These are phyloP conservation scores for Trichoderma atroviride DNA, from an alignment of 2,329 filamentous ascomycete species.

Conservation along the genomic window DNA sequence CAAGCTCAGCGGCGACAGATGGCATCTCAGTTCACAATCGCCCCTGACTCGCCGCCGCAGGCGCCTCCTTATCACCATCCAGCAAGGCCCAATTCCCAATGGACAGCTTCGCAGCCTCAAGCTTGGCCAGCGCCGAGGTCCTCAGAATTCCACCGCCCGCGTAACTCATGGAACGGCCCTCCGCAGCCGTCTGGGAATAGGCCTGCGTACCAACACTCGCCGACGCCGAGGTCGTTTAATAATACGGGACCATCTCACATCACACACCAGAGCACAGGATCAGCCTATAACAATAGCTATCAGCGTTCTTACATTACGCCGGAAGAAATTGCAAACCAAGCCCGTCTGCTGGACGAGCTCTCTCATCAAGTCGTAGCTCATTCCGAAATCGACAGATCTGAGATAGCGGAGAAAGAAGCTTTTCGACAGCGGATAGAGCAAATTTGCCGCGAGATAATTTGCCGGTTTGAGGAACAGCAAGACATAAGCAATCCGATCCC, in stretches of 20 bases:
- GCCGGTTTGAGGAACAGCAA: constrained; percentile 51
- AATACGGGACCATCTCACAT: constrained; percentile 32
- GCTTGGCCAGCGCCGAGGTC: constrained; percentile 26
- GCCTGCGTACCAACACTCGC: background rate
- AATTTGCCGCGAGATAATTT: constrained; percentile 64
- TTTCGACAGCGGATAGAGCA: constrained; percentile 68
- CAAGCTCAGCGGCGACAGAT: constrained; percentile 66
- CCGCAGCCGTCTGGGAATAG: constrained; percentile 26
- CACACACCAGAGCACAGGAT: constrained; percentile 12
- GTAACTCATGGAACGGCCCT: constrained; percentile 32
- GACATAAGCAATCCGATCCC: constrained; percentile 51
- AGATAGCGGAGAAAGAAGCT: constrained; percentile 70
- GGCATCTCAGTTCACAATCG: constrained; percentile 60
- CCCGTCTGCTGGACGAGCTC: constrained; percentile 52
- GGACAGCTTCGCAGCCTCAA: constrained; percentile 33
- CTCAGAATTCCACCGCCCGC: constrained; percentile 28
- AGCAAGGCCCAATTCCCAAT: background rate
- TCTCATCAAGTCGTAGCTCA: constrained; percentile 50
- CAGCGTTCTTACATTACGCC: constrained; percentile 39
- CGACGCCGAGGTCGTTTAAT: constrained; percentile 18
- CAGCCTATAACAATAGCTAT: constrained; percentile 41
- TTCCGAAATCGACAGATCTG: constrained; percentile 64
- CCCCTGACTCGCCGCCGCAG: constrained; percentile 53
- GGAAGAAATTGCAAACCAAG: constrained; percentile 55
- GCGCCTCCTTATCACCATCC: constrained; percentile 29